A percentile compares a stretch with the other conserved stretches of the same genome.
Conservation (phyloP, 192 early-diverging fungal species). For the Rhizophagus prolifer region DNA sequence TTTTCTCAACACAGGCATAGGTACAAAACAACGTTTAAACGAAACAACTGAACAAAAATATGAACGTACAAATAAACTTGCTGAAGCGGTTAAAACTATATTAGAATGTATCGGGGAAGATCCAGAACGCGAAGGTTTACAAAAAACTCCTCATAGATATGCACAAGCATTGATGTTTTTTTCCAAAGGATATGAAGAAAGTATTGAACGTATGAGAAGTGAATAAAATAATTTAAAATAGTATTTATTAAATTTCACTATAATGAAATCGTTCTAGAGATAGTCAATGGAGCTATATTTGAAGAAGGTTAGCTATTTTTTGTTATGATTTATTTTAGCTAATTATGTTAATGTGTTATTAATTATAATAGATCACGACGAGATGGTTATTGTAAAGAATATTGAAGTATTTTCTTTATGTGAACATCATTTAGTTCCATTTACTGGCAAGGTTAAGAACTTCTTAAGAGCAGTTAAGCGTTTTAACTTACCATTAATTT, state of each 20-base stretch:
- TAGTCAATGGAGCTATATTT: conserved; percentile 95
- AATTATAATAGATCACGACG: conserved; percentile 77
- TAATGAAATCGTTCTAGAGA: conserved; percentile 48
- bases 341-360: too few species aligned
- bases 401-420: conserved; percentile 96
- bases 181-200: conserved; percentile 97
- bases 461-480: not conserved
- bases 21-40: conserved; percentile 73
- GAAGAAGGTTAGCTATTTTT: conserved; percentile 66
- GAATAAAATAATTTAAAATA: too few species aligned
- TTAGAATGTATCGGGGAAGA: conserved; percentile 95
- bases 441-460: conserved; percentile 82
- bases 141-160: conserved; percentile 95
- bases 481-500: not conserved
- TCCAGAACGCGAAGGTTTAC: conserved; percentile 86
- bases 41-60: conserved; percentile 75
- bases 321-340: too few species aligned
- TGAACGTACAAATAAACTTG: conserved; percentile 72
- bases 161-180: conserved; percentile 98
- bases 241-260: not conserved
- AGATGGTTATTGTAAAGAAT: conserved; percentile 99
- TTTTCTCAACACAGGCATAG: conserved; percentile 55
- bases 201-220: conserved; percentile 69
- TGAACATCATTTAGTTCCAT: conserved; percentile 99
- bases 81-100: conserved; percentile 83